A percentile compares a stretch with the other conserved stretches of the same genome.
Conservation (phyloP, 352 stramenopile genomes). For the Pseudoperonospora humuli region DNA sequence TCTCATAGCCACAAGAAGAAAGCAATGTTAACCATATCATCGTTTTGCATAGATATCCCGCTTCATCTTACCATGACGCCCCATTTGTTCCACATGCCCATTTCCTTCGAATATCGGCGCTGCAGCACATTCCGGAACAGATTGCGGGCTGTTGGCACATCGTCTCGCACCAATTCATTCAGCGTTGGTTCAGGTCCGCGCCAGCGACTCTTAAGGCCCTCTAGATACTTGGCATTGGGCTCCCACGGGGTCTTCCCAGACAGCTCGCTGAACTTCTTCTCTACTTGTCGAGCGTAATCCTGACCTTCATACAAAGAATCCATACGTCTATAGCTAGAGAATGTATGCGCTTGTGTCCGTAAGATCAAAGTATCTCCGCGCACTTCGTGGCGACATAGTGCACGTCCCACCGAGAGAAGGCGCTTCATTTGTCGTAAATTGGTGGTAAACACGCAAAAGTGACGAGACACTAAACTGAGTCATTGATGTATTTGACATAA, state of each 20-base stretch:
- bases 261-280: conserved; percentile 72
- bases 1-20: no score
- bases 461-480: conserved; percentile 9
- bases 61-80: conserved; percentile 49
- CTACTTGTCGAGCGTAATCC: conserved; percentile 52
- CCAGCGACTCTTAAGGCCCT: conserved; percentile 51
- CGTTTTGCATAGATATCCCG: no score
- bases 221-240: conserved; percentile 48
- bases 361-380: not conserved
- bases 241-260: conserved; percentile 77
- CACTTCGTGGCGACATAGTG: conserved; percentile 12
- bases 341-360: conserved; percentile 1
- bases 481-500: not conserved
- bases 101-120: conserved; percentile 69
- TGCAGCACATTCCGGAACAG: conserved; percentile 80
- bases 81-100: conserved; percentile 90
- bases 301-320: conserved; percentile 66
- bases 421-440: no score
- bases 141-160: conserved; percentile 57
- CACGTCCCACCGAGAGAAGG: not conserved
- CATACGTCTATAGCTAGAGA: conserved; percentile 20
- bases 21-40: no score
- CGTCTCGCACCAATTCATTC: conserved; percentile 75
- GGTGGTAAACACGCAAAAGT: conserved; percentile 3
- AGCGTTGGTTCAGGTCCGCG: conserved; percentile 51